A percentile compares a stretch with the other conserved stretches of the same genome.
Conservation (phyloP, 345 rosid genomes). For the Aquilaria yunnanensis region DNA sequence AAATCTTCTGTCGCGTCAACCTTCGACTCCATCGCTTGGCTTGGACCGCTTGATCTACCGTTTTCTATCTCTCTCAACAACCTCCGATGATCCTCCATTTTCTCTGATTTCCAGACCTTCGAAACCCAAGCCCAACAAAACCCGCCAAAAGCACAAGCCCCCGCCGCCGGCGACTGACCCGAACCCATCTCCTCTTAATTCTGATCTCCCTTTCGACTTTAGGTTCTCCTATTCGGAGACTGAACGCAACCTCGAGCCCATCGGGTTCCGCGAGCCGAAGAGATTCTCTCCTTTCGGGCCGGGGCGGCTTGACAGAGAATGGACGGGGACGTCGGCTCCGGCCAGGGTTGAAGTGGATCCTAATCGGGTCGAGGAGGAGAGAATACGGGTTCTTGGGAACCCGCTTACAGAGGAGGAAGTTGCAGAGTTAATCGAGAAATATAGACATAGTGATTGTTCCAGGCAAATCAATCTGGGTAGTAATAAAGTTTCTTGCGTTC, state of each 20-base stretch:
- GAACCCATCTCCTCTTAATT: constrained; percentile 22
- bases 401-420: constrained; percentile 63
- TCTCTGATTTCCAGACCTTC: constrained; percentile 15
- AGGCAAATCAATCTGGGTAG: constrained; percentile 85
- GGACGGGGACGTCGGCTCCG: constrained; percentile 79
- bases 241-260: constrained; percentile 45
- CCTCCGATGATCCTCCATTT: constrained; percentile 28
- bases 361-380: constrained; percentile 37
- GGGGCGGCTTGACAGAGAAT: constrained; percentile 65
- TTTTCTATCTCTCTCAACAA: constrained; percentile 21
- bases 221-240: constrained; percentile 76
- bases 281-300: constrained; percentile 93
- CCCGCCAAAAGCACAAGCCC: constrained; percentile 7
- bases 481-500: background rate
- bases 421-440: constrained; percentile 67
- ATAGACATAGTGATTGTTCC: constrained; percentile 71
- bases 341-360: constrained; percentile 25
- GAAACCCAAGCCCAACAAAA: constrained; percentile 16
- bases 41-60: background rate
- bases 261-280: constrained; percentile 82
- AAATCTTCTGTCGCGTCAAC: background rate
- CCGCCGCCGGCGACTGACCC: constrained; percentile 3
- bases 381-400: constrained; percentile 49
- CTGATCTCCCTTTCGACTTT: constrained; percentile 83
- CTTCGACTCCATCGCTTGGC: constrained; percentile 6